Base-by-base conservation (phyloP, 2,329 filamentous ascomycete genomes). In the Curvularia eragrostidis region DNA sequence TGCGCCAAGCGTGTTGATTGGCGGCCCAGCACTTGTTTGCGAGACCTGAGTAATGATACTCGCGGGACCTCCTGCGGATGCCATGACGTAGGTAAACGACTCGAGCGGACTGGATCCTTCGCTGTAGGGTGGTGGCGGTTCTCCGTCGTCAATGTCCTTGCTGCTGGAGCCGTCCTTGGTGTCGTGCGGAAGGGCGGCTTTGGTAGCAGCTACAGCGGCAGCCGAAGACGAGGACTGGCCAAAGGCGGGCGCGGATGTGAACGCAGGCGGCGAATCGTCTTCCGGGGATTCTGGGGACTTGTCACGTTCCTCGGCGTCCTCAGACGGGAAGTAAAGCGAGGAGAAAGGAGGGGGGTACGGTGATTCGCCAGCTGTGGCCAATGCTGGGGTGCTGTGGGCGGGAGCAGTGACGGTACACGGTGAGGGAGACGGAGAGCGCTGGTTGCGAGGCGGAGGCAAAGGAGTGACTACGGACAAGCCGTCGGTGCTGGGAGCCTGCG, bases 11-110 rank as follows among this genome's bases (percentile, higher is more conserved):
- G 91, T 90, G 78, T 95, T 96, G 69, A 97, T 87, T 36, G 93
- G 91, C 70, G 93, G 91, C 21, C 85, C 93, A 66, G 90, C 90
- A 56, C 71, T 73, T 23, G 69, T 66, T 80, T 99, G 95, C 77
- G 96, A 93, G 70, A 99, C 95, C 82, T 99, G 95, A 80, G 95
- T 99, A 81, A 99, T 96, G 76, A 99, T 97, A 86, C 95, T 98
- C 82, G 93, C 90, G 70, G 93, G 91, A 82, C 93, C 94, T 84
- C 94, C 94, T 80, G 94, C 93, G 77, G 93, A 91, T 80, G 95
- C 93, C 95, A 99, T 99, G 77, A 97, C 87, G 86, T 96, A 99
- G 70, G 90, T 89, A 75, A 99, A 99, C 56, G 92, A 91, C 60
- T 90, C 86, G 77, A 99, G 87, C 62, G 95, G 95, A 82, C 92